Conservation (phyloP, 1,284 basidiomycete genomes). For the Pseudozyma pruni region DNA sequence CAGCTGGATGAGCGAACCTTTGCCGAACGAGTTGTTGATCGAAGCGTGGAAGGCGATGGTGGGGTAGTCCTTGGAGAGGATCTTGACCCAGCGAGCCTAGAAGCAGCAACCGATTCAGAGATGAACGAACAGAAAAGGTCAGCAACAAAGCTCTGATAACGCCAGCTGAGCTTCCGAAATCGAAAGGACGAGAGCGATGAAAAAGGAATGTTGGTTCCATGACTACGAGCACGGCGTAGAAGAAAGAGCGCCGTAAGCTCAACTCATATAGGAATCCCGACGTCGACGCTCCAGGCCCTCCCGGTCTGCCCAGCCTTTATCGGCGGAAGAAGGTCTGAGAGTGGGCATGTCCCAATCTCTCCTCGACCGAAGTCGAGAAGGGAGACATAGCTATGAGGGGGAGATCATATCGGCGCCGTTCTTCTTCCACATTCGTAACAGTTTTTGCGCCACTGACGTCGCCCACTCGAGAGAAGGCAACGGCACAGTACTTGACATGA, state of each 20-base stretch:
- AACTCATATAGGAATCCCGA: constrained; percentile 62
- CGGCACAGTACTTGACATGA: constrained; percentile 67
- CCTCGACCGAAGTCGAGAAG: constrained; percentile 68
- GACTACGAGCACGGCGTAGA: constrained; percentile 59
- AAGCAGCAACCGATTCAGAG: constrained; percentile 8
- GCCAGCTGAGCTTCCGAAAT: background rate
- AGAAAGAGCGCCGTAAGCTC: constrained; percentile 50
- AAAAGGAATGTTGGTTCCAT: constrained; percentile 54
- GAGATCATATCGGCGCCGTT: constrained; percentile 69
- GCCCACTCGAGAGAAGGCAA: constrained; percentile 10
- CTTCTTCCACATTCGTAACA: constrained; percentile 76
- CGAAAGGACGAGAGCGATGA: background rate
- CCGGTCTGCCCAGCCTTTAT: constrained; percentile 63
- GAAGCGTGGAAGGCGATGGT: constrained; percentile 99
- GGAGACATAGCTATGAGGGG: constrained; percentile 68
- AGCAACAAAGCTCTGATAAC: constrained; percentile 11
- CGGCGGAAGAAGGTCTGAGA: constrained; percentile 66
- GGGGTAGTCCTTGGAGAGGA: constrained; percentile 91
- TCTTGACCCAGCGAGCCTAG: constrained; percentile 95
- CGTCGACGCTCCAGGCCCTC: constrained; percentile 58
- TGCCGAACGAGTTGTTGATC: constrained; percentile 98
- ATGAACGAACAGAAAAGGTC: constrained; percentile 7
- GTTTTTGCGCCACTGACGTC: constrained; percentile 66
- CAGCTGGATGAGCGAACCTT: constrained; percentile 96
- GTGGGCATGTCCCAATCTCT: constrained; percentile 55